A percentile compares a stretch with the other conserved stretches of the same genome.
phyloP scores from a whole-genome alignment of 345 rosid species.

The Aquilaria malaccensis region DNA sequence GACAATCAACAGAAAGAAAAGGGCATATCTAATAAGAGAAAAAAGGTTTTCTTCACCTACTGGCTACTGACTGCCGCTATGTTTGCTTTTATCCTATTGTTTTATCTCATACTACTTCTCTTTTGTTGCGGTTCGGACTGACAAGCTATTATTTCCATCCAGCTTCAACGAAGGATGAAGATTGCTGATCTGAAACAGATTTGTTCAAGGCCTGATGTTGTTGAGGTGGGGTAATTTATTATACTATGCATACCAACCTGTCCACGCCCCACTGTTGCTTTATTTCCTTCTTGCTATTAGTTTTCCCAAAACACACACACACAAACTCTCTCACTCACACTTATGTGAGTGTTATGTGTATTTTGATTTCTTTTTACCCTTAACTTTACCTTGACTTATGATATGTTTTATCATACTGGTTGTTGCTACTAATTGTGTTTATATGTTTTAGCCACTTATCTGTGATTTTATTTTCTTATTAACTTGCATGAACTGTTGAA shows the following conservation, averaged over 20 bases:
- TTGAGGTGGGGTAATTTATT: constrained; percentile 46
- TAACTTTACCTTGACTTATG: no score
- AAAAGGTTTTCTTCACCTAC: constrained; percentile 11
- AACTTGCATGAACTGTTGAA: no score
- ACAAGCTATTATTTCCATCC: constrained; percentile 9
- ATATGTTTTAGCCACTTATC: background rate
- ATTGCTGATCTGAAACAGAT: constrained; percentile 87
- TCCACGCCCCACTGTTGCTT: background rate
- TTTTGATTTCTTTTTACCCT: background rate
- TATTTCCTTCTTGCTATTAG: constrained; percentile 2
- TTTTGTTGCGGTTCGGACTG: constrained; percentile 6
- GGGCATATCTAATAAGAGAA: constrained; percentile 79
- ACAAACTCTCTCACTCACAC: background rate
- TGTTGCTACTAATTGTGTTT: no score
- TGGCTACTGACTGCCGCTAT: no score
- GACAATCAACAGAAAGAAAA: constrained; percentile 68
- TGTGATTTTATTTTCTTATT: background rate
- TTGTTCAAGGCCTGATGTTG: constrained; percentile 97
- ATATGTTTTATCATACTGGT: no score
- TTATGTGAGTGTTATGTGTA: background rate
- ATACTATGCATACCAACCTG: background rate
- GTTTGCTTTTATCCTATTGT: background rate
- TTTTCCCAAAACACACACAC: no score
- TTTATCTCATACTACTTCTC: background rate
- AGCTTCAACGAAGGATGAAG: constrained; percentile 91